These are phyloP conservation scores for Xanthoparmelia taractica DNA, from an alignment of 495 filamentous ascomycete genomes.

Conservation along the genomic window DNA sequence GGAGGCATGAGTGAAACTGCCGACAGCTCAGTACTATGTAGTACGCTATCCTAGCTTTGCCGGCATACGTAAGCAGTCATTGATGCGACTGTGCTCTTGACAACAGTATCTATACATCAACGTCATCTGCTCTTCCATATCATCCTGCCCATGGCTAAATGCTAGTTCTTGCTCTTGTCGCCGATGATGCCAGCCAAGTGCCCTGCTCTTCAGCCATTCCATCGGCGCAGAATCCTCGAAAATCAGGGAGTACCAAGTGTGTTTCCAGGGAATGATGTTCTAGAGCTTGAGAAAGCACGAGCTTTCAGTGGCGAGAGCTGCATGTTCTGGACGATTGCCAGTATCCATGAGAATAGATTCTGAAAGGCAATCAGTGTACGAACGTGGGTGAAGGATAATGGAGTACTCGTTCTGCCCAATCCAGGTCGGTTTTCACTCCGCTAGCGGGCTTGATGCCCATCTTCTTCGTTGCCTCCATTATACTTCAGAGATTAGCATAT, in stretches of 20 bases:
- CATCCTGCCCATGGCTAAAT: neutral
- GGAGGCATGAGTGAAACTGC: neutral
- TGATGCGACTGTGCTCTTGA: neutral
- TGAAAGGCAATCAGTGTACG: neutral
- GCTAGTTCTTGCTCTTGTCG: neutral
- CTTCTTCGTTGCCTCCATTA: neutral
- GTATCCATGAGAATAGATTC: neutral
- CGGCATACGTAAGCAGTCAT: slow-evolving; percentile 1
- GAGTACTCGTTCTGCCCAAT: neutral
- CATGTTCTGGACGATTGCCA: neutral
- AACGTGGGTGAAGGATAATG: neutral
- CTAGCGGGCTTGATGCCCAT: neutral
- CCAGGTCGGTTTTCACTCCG: neutral
- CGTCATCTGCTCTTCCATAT: neutral
- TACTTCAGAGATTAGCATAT: neutral
- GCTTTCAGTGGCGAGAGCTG: neutral
- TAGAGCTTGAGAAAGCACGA: neutral
- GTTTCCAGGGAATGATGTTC: neutral
- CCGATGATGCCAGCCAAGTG: neutral
- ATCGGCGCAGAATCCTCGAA: neutral
- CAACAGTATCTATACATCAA: neutral
- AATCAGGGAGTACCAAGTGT: neutral
- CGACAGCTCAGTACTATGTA: neutral
- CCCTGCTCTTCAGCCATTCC: neutral
- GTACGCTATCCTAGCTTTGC: neutral